phyloP scores from a whole-genome alignment of 129 eudicot species.

The Artemisia annua region DNA sequence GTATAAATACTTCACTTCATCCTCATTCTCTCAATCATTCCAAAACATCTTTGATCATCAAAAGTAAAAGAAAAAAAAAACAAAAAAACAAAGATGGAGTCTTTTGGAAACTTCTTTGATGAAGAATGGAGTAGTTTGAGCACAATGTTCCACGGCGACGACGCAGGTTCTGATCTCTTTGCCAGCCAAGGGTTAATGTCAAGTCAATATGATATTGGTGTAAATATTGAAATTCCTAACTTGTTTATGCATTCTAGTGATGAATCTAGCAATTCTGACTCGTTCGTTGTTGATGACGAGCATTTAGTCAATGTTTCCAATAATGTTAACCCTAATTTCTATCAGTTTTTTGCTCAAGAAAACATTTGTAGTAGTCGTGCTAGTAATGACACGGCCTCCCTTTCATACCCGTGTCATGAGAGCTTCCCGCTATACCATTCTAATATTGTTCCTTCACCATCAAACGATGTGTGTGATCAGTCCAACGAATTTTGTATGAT shows the following conservation, averaged over 20 bases:
- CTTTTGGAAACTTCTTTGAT: constrained; percentile 51
- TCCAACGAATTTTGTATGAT: constrained; percentile 29
- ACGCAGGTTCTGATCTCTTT: constrained; percentile 40
- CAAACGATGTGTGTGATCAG: constrained; percentile 28
- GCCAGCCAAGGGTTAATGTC: constrained; percentile 19
- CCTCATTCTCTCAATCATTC: constrained; percentile 32
- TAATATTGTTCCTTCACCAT: constrained; percentile 17
- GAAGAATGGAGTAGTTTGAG: constrained; percentile 71
- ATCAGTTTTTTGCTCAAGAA: constrained; percentile 57
- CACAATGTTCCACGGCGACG: constrained; percentile 49
- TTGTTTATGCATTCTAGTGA: constrained; percentile 15
- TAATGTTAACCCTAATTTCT: constrained; percentile 25
- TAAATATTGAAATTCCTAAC: constrained; percentile 26
- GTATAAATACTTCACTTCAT: constrained; percentile 43
- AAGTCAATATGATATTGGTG: constrained; percentile 24
- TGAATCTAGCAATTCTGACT: constrained; percentile 25
- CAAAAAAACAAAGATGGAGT: constrained; percentile 42
- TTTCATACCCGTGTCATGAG: constrained; percentile 31
- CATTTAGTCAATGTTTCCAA: constrained; percentile 17
- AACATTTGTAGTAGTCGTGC: constrained; percentile 41
- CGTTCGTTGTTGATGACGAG: constrained; percentile 20
- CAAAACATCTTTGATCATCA: constrained; percentile 5
- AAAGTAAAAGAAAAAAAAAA: background rate
- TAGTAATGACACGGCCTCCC: constrained; percentile 30
- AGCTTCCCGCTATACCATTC: constrained; percentile 29